A percentile compares a stretch with the other conserved stretches of the same genome.
Evolutionary conservation across 495 filamentous ascomycete genomes (phyloP).

Genomic region (Aspergillus cavernicola): DNA sequence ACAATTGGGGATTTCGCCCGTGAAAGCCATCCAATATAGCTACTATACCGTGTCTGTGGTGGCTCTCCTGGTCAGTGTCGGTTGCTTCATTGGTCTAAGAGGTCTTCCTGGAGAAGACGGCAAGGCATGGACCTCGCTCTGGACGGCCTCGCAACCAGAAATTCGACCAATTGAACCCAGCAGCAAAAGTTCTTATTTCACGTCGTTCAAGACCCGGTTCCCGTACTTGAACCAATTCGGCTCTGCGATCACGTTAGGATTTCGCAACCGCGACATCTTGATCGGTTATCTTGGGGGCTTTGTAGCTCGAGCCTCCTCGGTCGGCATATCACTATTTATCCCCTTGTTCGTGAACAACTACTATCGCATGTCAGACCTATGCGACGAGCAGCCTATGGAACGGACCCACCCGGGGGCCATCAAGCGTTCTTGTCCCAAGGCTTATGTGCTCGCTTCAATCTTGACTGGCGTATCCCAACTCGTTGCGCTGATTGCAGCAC

Average conservation of each 20-base stretch:
- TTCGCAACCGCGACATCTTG: constrained; percentile 69
- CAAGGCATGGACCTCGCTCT: constrained; percentile 60
- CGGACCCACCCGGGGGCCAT: constrained; percentile 54
- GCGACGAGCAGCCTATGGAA: constrained; percentile 56
- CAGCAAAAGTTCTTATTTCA: constrained; percentile 4
- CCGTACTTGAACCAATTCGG: constrained; percentile 46
- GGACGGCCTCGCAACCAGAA: constrained; percentile 12
- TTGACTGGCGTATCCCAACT: constrained; percentile 87
- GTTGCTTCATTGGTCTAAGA: constrained; percentile 77
- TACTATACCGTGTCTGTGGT: constrained; percentile 79
- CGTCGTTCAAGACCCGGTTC: constrained; percentile 11
- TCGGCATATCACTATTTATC: constrained; percentile 91
- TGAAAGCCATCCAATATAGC: constrained; percentile 66
- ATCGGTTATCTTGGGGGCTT: constrained; percentile 92
- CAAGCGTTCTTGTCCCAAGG: constrained; percentile 74
- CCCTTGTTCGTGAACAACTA: constrained; percentile 88
- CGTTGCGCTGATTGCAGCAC: constrained; percentile 77
- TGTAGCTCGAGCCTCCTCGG: constrained; percentile 91
- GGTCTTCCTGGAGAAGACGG: constrained; percentile 71
- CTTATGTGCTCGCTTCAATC: constrained; percentile 80
- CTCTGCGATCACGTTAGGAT: constrained; percentile 68
- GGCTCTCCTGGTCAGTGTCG: constrained; percentile 66
- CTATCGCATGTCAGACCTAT: constrained; percentile 78
- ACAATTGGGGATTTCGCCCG: constrained; percentile 59
- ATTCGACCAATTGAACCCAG: background rate